Conservation (phyloP, 164 flowering plant genomes). For the Stephania yunnanensis region DNA sequence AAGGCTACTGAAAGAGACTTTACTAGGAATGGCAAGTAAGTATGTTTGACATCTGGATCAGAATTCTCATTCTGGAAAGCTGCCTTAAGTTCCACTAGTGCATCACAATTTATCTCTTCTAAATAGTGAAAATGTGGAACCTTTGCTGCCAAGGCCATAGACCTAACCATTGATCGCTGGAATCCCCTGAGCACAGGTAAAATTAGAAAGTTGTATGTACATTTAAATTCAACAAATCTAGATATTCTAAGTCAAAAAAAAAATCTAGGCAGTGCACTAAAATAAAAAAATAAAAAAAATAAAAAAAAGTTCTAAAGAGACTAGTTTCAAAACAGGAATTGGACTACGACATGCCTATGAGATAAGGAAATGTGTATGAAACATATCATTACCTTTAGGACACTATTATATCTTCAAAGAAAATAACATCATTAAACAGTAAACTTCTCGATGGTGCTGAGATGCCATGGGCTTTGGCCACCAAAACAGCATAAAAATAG, state of each 20-base stretch:
- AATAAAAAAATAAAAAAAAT: no score
- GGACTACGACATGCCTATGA: not conserved
- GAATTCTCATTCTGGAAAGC: slow-evolving; percentile 61
- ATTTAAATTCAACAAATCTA: not conserved
- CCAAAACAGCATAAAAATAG: not conserved
- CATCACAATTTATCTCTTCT: slow-evolving; percentile 85
- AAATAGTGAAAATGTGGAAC: slow-evolving; percentile 95
- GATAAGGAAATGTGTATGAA: not conserved
- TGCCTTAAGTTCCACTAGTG: slow-evolving; percentile 64
- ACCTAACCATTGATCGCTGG: slow-evolving; percentile 86
- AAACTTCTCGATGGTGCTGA: not conserved
- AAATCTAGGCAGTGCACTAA: no score
- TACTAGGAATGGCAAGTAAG: slow-evolving; percentile 71
- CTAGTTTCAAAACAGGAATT: slow-evolving; percentile 2
- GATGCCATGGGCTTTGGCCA: not conserved
- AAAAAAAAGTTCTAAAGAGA: not conserved
- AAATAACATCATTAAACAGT: not conserved
- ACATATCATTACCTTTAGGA: not conserved
- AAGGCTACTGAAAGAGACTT: slow-evolving; percentile 89
- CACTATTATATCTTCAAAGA: not conserved
- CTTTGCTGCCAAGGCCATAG: slow-evolving; percentile 91
- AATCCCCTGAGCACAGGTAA: slow-evolving; percentile 59
- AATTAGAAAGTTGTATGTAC: not conserved
- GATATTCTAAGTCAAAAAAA: no score
- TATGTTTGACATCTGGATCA: slow-evolving; percentile 66